Base-by-base conservation (phyloP, 2,329 filamentous ascomycete species). In the Aspergillus fumigatiaffinis region DNA sequence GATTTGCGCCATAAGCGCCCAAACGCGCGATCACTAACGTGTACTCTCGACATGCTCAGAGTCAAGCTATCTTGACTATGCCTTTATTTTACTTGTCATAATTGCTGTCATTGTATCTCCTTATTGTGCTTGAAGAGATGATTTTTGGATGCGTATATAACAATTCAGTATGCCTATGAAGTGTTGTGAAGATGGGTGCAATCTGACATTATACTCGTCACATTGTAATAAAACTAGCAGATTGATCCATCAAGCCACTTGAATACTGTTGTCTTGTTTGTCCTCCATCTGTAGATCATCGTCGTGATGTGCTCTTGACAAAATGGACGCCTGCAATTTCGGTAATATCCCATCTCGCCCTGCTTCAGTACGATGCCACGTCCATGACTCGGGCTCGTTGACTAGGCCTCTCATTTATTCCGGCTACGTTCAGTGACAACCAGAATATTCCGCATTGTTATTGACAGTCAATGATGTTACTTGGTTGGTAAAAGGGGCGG, bases 1-100 rank as follows among this genome's bases (percentile, higher is more conserved):
- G 35, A 55, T 57, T 51, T 46, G 23, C 55, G 56, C 55, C 44
- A 23, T 58, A 65, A 61, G 60, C 64, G 59, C 60, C 56, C 57
- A 62, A 63, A 57, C 62, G 64, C 61, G 56, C n/a, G 25, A 54
- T 54, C 42, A 44, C 44, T 29, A 53, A 53, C 47, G 51, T 55
- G 54, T 48, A 20, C 14, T 26, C 50, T 35, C 25, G 25, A 17
- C 32, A 38, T n/a, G 51, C 12, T 46, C 42, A 23, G 42, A 38
- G 6, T 17, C 6, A 5, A 38, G 32, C 5, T 12, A 38, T 7
- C 5, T 38, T 6, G 14, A n/a, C 14, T 17, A 14, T 38, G 32
- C 32, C 1, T 2, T 38, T 38, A 14, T 38, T 38, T 7, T 38
- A 17, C 14, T 17, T 38, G 32, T 38, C 14, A 38, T 17, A 38